Evolutionary conservation across 768 basidiomycete genomes (phyloP), one percentile per base, ranked within the genome.

Genomic region (Lactifluus subvellereus): DNA sequence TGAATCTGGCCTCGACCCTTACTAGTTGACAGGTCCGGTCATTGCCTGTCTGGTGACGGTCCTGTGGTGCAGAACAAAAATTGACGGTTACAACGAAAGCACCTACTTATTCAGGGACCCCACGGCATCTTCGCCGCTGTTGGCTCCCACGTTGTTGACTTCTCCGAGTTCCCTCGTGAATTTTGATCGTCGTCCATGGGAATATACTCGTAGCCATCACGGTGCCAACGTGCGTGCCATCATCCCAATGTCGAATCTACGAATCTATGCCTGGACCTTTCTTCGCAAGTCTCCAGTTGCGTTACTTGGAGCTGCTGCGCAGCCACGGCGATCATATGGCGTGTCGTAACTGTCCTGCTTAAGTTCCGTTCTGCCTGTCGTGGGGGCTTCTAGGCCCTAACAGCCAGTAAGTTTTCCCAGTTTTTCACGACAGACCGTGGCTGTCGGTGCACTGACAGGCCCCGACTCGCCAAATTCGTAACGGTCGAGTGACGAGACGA

Each of bases 251-350:
- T 48, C 14, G 20, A 54, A 54, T 40, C 38, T 8, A 37, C 53
- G 53, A 37, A 37, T 33, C 30, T 20, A 9, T 30, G 18, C 58
- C 10, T 42, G 10, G 50, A 51, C 30, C 50, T 11, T 33, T 51
- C 32, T 52, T 42, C 6, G 40, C 33, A 57, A 37, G n/a, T n/a
- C 27, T 48, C 47, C 47, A 27, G 27, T 20, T 20, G 16, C 27
- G 14, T 30, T 32, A 18, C 14, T 47, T 35, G 13, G 16, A 20
- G 30, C 32, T 37, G 49, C 32, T 48, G 27, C 61, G 42, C 55
- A 37, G 55, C 55, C 51, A 54, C 62, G 62, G 62, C 62, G 57
- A 63, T 63, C 62, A 63, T 59, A n/a, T 6, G 30, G 8, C n/a
- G 42, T 54, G 53, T 54, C 54, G 50, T 52, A 63, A 54, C 45